phyloP scores from a whole-genome alignment of 768 basidiomycete species.

The Tephrocybe sp. region DNA sequence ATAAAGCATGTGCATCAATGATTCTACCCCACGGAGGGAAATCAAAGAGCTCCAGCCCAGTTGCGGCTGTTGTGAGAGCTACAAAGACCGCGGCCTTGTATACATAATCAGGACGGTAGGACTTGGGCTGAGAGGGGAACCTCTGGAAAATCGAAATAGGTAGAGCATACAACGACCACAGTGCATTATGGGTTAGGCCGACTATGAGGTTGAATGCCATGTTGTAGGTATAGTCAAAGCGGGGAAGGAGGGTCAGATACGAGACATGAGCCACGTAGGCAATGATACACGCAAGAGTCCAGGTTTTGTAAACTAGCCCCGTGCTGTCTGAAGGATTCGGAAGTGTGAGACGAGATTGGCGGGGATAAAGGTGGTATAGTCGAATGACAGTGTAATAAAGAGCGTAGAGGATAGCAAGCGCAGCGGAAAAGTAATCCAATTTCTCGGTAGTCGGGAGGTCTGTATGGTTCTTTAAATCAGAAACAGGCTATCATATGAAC shows the following conservation, averaged over 20 bases:
- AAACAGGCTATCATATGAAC: slow-evolving; percentile 1
- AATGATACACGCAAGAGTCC: slow-evolving; percentile 53
- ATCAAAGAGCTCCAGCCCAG: slow-evolving; percentile 83
- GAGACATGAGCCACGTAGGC: slow-evolving; percentile 68
- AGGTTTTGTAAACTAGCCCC: slow-evolving; percentile 24
- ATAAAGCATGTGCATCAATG: slow-evolving; percentile 89
- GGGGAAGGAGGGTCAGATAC: slow-evolving; percentile 72
- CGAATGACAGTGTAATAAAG: slow-evolving; percentile 79
- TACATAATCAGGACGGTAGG: slow-evolving; percentile 57
- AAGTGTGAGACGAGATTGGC: slow-evolving; percentile 26
- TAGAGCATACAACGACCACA: slow-evolving; percentile 78
- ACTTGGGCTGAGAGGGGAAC: slow-evolving; percentile 50
- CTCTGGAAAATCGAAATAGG: slow-evolving; percentile 50
- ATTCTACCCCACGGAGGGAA: slow-evolving; percentile 77
- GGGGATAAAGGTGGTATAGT: slow-evolving; percentile 68
- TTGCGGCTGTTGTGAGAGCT: slow-evolving; percentile 67
- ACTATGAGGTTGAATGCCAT: slow-evolving; percentile 77
- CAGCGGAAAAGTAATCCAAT: slow-evolving; percentile 94
- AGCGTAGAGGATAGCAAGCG: slow-evolving; percentile 75
- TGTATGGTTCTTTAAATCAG: slow-evolving; percentile 24
- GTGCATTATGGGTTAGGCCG: slow-evolving; percentile 72
- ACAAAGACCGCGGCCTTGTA: slow-evolving; percentile 60
- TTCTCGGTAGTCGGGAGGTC: slow-evolving; percentile 85
- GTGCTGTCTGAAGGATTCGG: slow-evolving; percentile 17
- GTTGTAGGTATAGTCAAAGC: slow-evolving; percentile 95